Evolutionary conservation across 78 protist species (phyloP).

Genomic region (Polysphondylium violaceum): DNA sequence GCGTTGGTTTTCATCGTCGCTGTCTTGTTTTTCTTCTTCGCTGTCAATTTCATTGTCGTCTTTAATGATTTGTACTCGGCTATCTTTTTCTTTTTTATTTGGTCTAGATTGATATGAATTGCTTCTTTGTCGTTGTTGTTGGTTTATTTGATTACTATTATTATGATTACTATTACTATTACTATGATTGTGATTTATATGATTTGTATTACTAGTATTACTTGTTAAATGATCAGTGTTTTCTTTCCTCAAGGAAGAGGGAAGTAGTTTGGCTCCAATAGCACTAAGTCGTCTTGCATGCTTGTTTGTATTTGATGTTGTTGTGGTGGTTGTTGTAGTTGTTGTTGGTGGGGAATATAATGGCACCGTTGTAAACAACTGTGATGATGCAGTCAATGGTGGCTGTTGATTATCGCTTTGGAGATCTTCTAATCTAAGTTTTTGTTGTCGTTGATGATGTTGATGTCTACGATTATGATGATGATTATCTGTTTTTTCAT

Average conservation of each 20-base stretch:
- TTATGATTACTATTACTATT: background rate
- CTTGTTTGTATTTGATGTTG: too few species aligned
- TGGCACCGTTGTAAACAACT: conserved; percentile 37
- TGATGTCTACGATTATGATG: background rate
- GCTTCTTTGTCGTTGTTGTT: background rate
- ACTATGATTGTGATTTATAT: background rate
- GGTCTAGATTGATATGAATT: conserved; percentile 3
- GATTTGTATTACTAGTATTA: background rate
- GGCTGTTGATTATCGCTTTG: background rate
- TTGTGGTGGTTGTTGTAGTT: background rate
- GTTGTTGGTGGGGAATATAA: conserved; percentile 28
- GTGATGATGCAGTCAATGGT: conserved; percentile 9
- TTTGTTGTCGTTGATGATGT: background rate
- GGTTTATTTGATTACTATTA: background rate
- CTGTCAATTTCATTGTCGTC: background rate
- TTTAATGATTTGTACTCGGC: background rate
- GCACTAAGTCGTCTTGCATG: too few species aligned
- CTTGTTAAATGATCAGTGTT: too few species aligned
- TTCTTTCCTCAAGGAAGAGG: too few species aligned
- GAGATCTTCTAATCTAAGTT: background rate
- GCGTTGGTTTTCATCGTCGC: background rate
- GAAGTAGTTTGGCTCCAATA: too few species aligned
- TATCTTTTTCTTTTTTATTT: background rate
- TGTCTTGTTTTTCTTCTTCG: background rate
- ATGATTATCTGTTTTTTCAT: background rate